phyloP scores from a whole-genome alignment of 345 rosid genomes.

The Eucalyptus sp. region DNA sequence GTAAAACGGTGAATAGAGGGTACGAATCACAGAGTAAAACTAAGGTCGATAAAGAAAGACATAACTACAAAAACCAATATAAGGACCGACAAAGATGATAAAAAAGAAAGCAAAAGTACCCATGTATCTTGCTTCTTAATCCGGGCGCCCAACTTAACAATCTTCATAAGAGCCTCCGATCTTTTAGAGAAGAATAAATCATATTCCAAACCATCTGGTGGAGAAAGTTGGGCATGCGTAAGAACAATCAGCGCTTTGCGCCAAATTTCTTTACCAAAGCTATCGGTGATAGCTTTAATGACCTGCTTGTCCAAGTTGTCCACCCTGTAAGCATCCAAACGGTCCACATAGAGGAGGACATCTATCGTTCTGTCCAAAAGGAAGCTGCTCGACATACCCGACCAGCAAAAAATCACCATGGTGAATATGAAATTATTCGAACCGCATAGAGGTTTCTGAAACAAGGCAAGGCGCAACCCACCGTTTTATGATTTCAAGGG shows the following conservation, averaged over 20 bases:
- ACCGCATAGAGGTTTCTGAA: background rate
- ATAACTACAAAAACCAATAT: background rate
- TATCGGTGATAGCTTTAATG: slow-evolving; percentile 57
- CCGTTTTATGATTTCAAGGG: slow-evolving; percentile 70
- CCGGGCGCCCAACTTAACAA: slow-evolving; percentile 39
- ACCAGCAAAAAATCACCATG: background rate
- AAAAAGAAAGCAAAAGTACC: slow-evolving; percentile 7
- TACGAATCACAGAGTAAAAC: background rate
- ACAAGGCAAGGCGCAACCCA: background rate
- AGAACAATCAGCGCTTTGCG: slow-evolving; percentile 66
- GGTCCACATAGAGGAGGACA: slow-evolving; percentile 70
- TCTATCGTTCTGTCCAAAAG: slow-evolving; percentile 69
- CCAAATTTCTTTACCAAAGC: slow-evolving; percentile 85
- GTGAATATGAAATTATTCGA: background rate
- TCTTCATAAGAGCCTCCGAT: slow-evolving; percentile 59
- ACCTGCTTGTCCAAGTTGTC: slow-evolving; percentile 84
- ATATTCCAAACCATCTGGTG: slow-evolving; percentile 66
- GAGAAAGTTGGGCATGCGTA: slow-evolving; percentile 88
- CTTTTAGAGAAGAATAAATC: slow-evolving; percentile 58
- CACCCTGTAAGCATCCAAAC: slow-evolving; percentile 79
- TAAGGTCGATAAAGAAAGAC: background rate
- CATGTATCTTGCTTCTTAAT: slow-evolving; percentile 36
- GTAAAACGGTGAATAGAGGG: background rate
- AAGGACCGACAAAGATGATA: background rate
- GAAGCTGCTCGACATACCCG: slow-evolving; percentile 27